These are phyloP conservation scores for Aphanomyces invadans DNA, from an alignment of 352 stramenopile species.

Conservation along the genomic window DNA sequence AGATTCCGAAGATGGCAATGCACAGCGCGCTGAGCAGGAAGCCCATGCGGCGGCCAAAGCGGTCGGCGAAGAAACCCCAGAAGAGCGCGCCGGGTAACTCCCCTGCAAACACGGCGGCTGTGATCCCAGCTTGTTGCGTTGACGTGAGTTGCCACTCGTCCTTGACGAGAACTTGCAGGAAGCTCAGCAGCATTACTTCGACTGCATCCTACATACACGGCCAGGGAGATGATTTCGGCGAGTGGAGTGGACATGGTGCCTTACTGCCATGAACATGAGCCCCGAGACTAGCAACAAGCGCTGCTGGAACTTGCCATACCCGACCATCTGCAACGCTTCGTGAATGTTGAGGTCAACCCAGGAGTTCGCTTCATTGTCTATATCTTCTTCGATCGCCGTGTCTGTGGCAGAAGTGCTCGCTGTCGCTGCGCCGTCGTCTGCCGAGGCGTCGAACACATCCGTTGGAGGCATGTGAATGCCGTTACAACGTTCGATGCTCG, in stretches of 20 bases:
- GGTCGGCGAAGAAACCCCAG: slow-evolving; percentile 25
- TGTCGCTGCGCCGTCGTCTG: neutral
- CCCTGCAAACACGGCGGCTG: slow-evolving; percentile 19
- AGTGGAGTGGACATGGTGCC: too few species aligned
- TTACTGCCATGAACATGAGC: slow-evolving; percentile 24
- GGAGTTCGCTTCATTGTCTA: neutral
- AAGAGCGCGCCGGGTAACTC: slow-evolving; percentile 22
- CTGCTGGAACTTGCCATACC: slow-evolving; percentile 12
- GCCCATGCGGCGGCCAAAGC: slow-evolving; percentile 18
- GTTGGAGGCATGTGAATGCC: neutral
- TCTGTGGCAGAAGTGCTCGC: neutral
- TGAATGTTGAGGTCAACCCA: slow-evolving; percentile 8
- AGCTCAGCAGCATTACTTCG: slow-evolving; percentile 22
- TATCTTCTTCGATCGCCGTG: neutral
- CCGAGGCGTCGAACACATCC: neutral
- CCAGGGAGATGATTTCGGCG: too few species aligned
- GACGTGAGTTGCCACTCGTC: slow-evolving; percentile 18
- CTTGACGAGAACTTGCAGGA: slow-evolving; percentile 22
- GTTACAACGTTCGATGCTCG: too few species aligned
- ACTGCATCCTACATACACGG: slow-evolving; percentile 7
- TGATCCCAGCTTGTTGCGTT: slow-evolving; percentile 23
- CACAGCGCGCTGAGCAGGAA: slow-evolving; percentile 20
- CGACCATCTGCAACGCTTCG: slow-evolving; percentile 12
- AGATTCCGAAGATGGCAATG: slow-evolving; percentile 21
- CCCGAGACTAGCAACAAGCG: slow-evolving; percentile 16